Evolutionary conservation across 2,329 filamentous ascomycete species (phyloP), one percentile per base, ranked within the genome.

Genomic region (Cladophialophora immunda): DNA sequence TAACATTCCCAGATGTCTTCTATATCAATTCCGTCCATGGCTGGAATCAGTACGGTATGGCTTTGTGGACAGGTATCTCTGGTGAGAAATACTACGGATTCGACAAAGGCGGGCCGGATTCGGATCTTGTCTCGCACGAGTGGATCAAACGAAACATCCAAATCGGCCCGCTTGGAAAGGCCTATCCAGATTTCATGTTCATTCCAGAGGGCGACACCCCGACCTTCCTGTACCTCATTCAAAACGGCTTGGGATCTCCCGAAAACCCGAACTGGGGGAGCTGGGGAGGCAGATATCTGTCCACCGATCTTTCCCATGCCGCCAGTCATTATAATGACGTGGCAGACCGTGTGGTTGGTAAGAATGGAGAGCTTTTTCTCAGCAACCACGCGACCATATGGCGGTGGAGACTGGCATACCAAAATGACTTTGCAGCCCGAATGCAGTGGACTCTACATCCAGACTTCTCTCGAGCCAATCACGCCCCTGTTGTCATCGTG

Each of bases 11-110:
- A 0, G 81, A 85, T 29, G 72, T 88, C 6, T 84, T 86, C 70
- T 88, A 86, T 74, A 86, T 89, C 62, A 78, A 77, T 13, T 85
- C 83, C 0, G 74, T 87, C 1, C 86, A 88, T 71, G 85, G 81
- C 5, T 88, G 82, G 81, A 85, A 84, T 70, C 78, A 84, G 55
- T 89, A 88, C 68, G 80, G 79, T 1, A 71, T 82, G 58, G 86
- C 86, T 0, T 76, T 85, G 0, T 88, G 86, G 86, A 81, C 78
- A 1, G 86, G 86, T 0, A 88, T 89, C 45, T 84, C 81, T 0
- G 83, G 83, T 5, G 83, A 85, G 3, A 68, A 67, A 2, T 82
- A 77, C 70, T 83, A 83, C 60, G 77, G 75, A 29, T 83, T 84
- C 60, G 81, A 85, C 59, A 74, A 80, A 50, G 80, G 81, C 2